Conservation (phyloP, 345 rosid species). For the Eucalyptus cladocalyx region DNA sequence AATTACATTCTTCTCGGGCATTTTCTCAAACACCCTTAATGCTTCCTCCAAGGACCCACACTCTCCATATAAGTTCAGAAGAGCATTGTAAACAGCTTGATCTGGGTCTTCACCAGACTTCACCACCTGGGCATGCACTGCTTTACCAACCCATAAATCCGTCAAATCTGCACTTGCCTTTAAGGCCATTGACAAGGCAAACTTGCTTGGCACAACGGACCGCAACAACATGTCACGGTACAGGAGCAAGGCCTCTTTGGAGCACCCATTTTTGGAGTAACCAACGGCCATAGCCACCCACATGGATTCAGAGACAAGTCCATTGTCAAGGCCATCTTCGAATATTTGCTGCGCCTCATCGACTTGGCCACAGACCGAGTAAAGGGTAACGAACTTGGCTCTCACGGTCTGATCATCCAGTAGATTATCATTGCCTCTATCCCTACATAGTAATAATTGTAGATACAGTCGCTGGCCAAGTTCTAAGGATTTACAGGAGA, state of each 20-base stretch:
- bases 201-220: slow-evolving; percentile 19
- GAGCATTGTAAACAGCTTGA: slow-evolving; percentile 40
- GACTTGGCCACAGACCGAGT: slow-evolving; percentile 23
- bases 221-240: slow-evolving; percentile 16
- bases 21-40: slow-evolving; percentile 36
- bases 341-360: slow-evolving; percentile 24
- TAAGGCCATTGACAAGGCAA: slow-evolving; percentile 24
- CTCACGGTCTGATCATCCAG: slow-evolving; percentile 8
- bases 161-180: slow-evolving; percentile 20
- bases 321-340: neutral
- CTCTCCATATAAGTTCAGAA: slow-evolving; percentile 33
- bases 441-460: neutral
- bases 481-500: slow-evolving; percentile 24
- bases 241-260: slow-evolving; percentile 17
- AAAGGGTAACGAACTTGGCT: slow-evolving; percentile 34
- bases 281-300: slow-evolving; percentile 51
- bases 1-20: slow-evolving; percentile 2
- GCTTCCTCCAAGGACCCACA: slow-evolving; percentile 31
- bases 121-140: slow-evolving; percentile 27
- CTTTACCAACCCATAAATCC: slow-evolving; percentile 14
- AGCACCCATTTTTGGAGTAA: slow-evolving; percentile 15
- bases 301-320: slow-evolving; percentile 9
- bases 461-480: slow-evolving; percentile 15
- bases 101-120: slow-evolving; percentile 21
- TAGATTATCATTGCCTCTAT: neutral